Evolutionary conservation across 129 eudicot species (phyloP).

Genomic region (Solidago caesia): DNA sequence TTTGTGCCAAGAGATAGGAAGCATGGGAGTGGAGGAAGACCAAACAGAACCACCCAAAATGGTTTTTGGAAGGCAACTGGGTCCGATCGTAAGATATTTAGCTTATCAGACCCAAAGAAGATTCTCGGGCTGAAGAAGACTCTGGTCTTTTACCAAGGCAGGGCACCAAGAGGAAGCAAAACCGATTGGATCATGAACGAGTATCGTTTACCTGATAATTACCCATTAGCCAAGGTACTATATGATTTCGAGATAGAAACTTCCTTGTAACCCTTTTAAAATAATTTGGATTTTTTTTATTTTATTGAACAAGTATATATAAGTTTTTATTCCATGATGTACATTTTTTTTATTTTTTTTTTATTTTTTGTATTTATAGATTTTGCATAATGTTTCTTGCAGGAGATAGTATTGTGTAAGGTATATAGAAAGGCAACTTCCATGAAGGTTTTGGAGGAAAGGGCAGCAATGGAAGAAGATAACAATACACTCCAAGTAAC

Average conservation of each 20-base stretch:
- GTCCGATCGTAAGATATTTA: slow-evolving; percentile 68
- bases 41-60: slow-evolving; percentile 69
- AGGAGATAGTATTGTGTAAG: slow-evolving; percentile 81
- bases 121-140: slow-evolving; percentile 72
- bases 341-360: too few relatives aligned
- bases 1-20: slow-evolving; percentile 77
- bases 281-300: background rate
- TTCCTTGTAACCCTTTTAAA: background rate
- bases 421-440: slow-evolving; percentile 89
- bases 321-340: too few relatives aligned
- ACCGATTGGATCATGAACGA: slow-evolving; percentile 96
- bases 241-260: background rate
- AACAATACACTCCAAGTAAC: slow-evolving; percentile 23
- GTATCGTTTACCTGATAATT: slow-evolving; percentile 62
- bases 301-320: background rate
- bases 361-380: background rate
- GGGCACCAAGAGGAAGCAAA: slow-evolving; percentile 75
- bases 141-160: slow-evolving; percentile 74
- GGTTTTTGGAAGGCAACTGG: slow-evolving; percentile 99
- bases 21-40: slow-evolving; percentile 84
- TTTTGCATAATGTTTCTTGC: slow-evolving; percentile 13
- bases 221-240: slow-evolving; percentile 48
- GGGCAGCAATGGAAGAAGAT: slow-evolving; percentile 71
- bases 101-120: slow-evolving; percentile 56
- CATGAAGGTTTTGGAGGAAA: slow-evolving; percentile 75